A percentile compares a stretch with the other conserved stretches of the same genome.
phyloP scores from a whole-genome alignment of 192 early-diverging fungal genomes.

The Entomortierella parvispora region DNA sequence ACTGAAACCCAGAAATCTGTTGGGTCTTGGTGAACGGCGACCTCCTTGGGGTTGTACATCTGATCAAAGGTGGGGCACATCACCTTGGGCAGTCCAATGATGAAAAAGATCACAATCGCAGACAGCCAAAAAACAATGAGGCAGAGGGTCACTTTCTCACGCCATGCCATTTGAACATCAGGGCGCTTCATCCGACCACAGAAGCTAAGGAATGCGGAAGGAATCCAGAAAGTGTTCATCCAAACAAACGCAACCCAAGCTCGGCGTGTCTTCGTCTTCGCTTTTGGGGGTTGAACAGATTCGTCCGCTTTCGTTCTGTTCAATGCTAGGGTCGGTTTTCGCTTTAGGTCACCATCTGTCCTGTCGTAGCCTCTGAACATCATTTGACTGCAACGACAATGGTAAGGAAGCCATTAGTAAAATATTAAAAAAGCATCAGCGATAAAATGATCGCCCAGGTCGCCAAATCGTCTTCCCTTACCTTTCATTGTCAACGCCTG shows the following conservation, averaged over 20 bases:
- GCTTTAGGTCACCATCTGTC: conserved; percentile 20
- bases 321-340: conserved; percentile 51
- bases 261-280: conserved; percentile 56
- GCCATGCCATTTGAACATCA: conserved; percentile 95
- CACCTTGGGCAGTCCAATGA: conserved; percentile 82
- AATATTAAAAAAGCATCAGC: too few relatives aligned
- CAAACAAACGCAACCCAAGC: conserved; percentile 81
- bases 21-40: conserved; percentile 63
- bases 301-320: conserved; percentile 49
- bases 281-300: conserved; percentile 57
- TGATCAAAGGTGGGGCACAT: conserved; percentile 81
- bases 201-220: conserved; percentile 59
- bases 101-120: conserved; percentile 84
- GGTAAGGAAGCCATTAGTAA: too few relatives aligned
- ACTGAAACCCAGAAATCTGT: conserved; percentile 71
- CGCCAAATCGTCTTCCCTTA: too few relatives aligned
- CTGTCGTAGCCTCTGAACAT: conserved; percentile 44
- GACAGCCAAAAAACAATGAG: conserved; percentile 86
- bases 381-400: conserved; percentile 16
- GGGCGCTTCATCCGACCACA: conserved; percentile 84
- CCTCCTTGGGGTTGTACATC: conserved; percentile 65
- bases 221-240: conserved; percentile 87
- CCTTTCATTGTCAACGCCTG: conserved; percentile 30
- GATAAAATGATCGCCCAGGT: too few relatives aligned
- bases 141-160: conserved; percentile 91